Evolutionary conservation across 352 stramenopile species (phyloP), one percentile per base, ranked within the genome.

Genomic region (Phytophthora pluvialis): DNA sequence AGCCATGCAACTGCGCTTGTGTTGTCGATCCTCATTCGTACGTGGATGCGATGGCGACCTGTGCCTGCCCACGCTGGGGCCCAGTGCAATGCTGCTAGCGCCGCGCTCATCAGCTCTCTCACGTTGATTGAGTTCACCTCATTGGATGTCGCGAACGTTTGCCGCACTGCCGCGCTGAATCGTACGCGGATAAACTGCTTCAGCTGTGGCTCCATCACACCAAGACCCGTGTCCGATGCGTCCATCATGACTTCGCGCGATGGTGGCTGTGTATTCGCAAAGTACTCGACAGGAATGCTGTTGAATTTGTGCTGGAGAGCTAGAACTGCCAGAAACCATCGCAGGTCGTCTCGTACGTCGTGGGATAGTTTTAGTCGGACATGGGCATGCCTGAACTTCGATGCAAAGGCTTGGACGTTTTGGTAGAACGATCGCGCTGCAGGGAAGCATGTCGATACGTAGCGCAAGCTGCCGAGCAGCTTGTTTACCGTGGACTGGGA

Each of bases 171-270:
- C 6, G 18, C 21, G 11, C 6, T 33, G 40, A 64, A 70, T 50
- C 38, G 6, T 2, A 64, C 11, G n/a, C 46, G 46, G 3, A 64
- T 54, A 16, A 28, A 70, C 40, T 64, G 53, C 8, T 55, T 47
- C 3, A 70, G 32, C 1, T 64, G 52, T 1, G 39, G 46, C 39
- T 70, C 61, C 11, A 64, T 13, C 0, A 47, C 61, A 26, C 32
- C 60, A 3, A 45, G 0, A 1, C 61, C 46, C 6, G 38, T 52
- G 10, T 68, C 50, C 0, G 60, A 70, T 10, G 33, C 47, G 26
- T 56, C 50, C 60, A 62, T 60, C 7, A 33, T 33, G 7, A 66
- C 58, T 12, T 60, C n/a, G n/a, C n/a, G n/a, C n/a, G n/a, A n/a
- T n/a, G n/a, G n/a, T n/a, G n/a, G n/a, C n/a, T n/a, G n/a, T n/a